Percentiles rank a stretch among this genome's conserved stretches.
These are phyloP conservation scores for Sporisorium sorghi DNA, from an alignment of 1,284 basidiomycete genomes.

Conservation along the genomic window DNA sequence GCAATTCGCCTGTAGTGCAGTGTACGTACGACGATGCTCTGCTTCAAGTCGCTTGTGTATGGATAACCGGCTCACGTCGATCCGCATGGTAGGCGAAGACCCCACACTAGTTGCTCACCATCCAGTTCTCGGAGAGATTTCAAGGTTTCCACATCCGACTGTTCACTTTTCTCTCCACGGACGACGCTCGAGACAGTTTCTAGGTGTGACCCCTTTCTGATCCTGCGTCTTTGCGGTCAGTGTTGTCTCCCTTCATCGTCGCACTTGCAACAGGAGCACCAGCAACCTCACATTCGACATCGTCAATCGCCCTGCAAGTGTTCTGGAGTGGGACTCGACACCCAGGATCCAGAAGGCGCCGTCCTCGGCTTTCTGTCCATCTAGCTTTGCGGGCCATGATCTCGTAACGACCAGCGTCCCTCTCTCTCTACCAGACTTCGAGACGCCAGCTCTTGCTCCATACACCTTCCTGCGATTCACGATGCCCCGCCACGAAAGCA, in stretches of 20 bases:
- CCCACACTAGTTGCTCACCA: slow-evolving; percentile 2
- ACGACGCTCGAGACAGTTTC: slow-evolving; percentile 10
- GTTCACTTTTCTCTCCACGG: neutral
- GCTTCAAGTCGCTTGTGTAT: slow-evolving; percentile 21
- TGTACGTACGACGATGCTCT: slow-evolving; percentile 3
- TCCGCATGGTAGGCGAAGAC: slow-evolving; percentile 9
- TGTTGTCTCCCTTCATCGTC: neutral
- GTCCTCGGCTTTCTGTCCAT: neutral
- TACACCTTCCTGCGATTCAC: neutral
- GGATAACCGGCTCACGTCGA: slow-evolving; percentile 27
- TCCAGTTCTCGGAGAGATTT: slow-evolving; percentile 41
- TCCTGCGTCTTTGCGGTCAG: neutral
- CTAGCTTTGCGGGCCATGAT: neutral
- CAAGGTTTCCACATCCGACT: neutral
- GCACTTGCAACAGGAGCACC: neutral
- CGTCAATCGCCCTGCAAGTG: neutral
- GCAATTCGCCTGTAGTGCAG: slow-evolving; percentile 9
- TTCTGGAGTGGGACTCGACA: neutral
- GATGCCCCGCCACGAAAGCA: slow-evolving; percentile 15
- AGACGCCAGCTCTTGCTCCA: neutral
- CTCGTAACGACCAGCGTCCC: neutral
- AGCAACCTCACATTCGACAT: neutral
- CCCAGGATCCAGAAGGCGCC: neutral
- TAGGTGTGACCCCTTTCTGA: neutral
- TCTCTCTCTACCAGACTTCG: neutral